phyloP scores from a whole-genome alignment of 495 filamentous ascomycete species.

The Hypomontagnella monticulosa region DNA sequence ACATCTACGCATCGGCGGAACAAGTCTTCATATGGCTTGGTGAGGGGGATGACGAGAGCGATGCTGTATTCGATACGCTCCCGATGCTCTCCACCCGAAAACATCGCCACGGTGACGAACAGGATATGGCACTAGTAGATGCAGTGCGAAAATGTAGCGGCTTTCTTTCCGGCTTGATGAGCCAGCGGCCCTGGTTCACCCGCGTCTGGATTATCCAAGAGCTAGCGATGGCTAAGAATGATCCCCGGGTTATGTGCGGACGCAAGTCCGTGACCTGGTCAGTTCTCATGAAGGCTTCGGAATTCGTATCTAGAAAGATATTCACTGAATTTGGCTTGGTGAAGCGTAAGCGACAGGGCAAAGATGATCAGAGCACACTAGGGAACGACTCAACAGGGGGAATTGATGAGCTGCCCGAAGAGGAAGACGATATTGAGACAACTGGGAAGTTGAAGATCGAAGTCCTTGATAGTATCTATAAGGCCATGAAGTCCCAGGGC shows the following conservation, averaged over 20 bases:
- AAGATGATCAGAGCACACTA: not conserved
- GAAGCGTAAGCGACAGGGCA: not conserved
- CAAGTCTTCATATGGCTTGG: conserved; percentile 24
- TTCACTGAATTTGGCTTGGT: conserved; percentile 10
- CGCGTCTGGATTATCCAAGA: conserved; percentile 38
- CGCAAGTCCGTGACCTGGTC: conserved; percentile 14
- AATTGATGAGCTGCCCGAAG: not conserved
- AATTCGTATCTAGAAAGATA: conserved; percentile 6
- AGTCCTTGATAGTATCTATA: conserved; percentile 10
- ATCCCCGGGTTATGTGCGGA: conserved; percentile 16
- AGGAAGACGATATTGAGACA: conserved; percentile 4
- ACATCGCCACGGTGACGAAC: not conserved
- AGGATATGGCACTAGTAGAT: not conserved
- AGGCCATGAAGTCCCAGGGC: conserved; percentile 4
- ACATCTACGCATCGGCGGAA: conserved; percentile 18
- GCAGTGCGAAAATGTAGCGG: conserved; percentile 5
- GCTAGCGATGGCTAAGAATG: conserved; percentile 19
- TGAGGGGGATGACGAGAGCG: conserved; percentile 12
- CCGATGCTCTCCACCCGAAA: conserved; percentile 7
- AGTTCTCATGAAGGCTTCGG: conserved; percentile 3
- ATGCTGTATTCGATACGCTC: conserved; percentile 12
- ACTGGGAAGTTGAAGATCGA: not conserved
- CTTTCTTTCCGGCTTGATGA: conserved; percentile 4
- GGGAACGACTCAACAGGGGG: not conserved
- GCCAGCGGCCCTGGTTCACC: conserved; percentile 23